Base-by-base conservation (phyloP, 768 basidiomycete species). In the Leccinum imitatum region DNA sequence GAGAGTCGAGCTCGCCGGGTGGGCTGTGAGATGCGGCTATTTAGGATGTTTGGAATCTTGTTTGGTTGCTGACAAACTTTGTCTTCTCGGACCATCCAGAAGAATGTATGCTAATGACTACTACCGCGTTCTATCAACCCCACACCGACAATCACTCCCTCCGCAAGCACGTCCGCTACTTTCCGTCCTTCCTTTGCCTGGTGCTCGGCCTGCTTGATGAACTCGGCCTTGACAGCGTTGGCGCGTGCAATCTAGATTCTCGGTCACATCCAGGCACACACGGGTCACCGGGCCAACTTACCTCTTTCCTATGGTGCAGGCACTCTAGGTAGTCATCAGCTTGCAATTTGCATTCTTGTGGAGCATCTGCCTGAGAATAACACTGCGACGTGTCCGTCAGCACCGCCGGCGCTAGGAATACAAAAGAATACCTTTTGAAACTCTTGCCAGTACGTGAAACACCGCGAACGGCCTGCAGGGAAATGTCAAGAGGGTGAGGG, bases 391-490 rank as follows among this genome's bases (percentile, higher is more conserved):
- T 17, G 17, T 10, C 25, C 59, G 53, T 69, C 44, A 65, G 37
- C 39, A 52, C 53, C 27, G 64, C 55, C 37, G 17, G 4, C 44
- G 31, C 44, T 6, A 21, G 35, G 48, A 15, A 25, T 2, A 51
- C 39, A 11, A 11, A 25, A 2, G 50, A 59, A 56, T 56, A 88
- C 90, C 70, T 87, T 89, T 65, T 86, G 81, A 77, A 92, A 90
- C 74, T 95, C 91, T 69, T 95, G 93, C 93, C 94, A 96, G 77
- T 89, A 92, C 13, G 85, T 80, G 74, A 95, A 95, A 76, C 95
- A 97, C 68, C 91, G 83, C 62, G 91, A 85, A 64, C 85, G 86
- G 66, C 92, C 93, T 94, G 62, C 48, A 37, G 53, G 48, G 44
- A 46, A 46, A 46, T 30, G 27, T 59, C 60, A 63, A 47, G 63